phyloP scores from a whole-genome alignment of 2,329 filamentous ascomycete species.

The Trichoderma cornu-damae region DNA sequence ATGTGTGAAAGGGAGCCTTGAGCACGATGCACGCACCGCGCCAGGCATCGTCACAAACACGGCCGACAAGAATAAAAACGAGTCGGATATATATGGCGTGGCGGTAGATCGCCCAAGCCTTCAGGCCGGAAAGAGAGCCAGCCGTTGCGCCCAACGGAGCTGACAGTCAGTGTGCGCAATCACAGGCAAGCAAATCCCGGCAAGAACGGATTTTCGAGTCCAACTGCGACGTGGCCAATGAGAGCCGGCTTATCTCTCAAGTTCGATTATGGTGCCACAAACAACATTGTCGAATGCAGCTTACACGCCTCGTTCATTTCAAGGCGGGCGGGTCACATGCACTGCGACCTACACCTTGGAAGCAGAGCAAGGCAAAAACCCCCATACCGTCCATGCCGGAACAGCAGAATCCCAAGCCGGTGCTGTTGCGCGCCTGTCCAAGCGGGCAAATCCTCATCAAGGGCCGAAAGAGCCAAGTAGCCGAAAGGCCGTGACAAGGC shows the following conservation, averaged over 20 bases:
- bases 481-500: not conserved
- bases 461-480: not conserved
- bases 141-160: constrained; percentile 6
- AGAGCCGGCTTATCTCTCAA: not conserved
- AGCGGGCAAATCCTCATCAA: too few relatives aligned
- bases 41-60: not conserved
- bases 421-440: not conserved
- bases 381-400: not conserved
- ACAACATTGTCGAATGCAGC: constrained; percentile 10
- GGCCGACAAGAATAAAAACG: constrained; percentile 1
- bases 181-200: not conserved
- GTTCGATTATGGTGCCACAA: constrained; percentile 15
- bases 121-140: not conserved
- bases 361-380: not conserved
- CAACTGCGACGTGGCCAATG: constrained; percentile 4
- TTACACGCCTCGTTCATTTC: constrained; percentile 10
- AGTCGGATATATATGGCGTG: not conserved
- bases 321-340: constrained; percentile 12
- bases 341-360: not conserved
- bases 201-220: constrained; percentile 7
- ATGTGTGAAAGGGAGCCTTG: not conserved
- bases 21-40: not conserved
- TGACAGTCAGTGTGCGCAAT: not conserved
- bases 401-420: not conserved
- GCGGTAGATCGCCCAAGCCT: not conserved